Base-by-base conservation (phyloP, 2,329 filamentous ascomycete species). In the Colletotrichum sp. region DNA sequence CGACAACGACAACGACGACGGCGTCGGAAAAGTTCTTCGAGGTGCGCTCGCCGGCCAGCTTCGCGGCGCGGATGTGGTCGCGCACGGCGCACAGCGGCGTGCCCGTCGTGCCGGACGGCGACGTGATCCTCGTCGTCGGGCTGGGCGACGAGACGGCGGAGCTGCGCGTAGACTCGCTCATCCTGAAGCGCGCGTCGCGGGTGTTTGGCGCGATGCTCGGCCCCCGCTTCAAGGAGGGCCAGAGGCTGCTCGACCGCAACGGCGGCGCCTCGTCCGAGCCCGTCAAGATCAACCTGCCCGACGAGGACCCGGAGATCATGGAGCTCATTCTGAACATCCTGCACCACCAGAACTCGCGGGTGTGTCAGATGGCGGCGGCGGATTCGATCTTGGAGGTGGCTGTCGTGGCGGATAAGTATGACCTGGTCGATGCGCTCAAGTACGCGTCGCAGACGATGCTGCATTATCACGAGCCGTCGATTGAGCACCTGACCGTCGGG, bases 231-330 rank as follows among this genome's bases (percentile, higher is more conserved):
- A 71, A 64, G 13, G 81, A 81, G 63, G 80, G 79, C 8, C 67
- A 78, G 26, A 65, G 68, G 6, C 72, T 81, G 59, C 74, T 74
- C 36, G 74, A 74, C 32, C 34, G 74, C 32, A 60, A 59, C 30
- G 59, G 30, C 18, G 44, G 44, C 44, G 44, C 44, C 9, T 36
- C 57, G 15, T 26, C 24, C 24, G 72, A 71, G 12, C 75, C 75
- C n/a, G 71, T 76, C n/a, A 79, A 82, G 66, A 75, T 84, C 30
- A 72, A 77, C 16, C 77, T 83, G 12, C 80, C 80, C 0, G 81
- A 84, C 7, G 84, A 85, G 65, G 78, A 85, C 60, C 76, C 81
- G 0, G 77, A 79, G 5, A 81, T 81, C 3, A 81, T 86, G 75
- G 72, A 78, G 10, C 76, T 85, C 1, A 30, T 85, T 7, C 80